Conservation (phyloP, 1,284 basidiomycete species). For the Melanopsichium pennsylvanicum region DNA sequence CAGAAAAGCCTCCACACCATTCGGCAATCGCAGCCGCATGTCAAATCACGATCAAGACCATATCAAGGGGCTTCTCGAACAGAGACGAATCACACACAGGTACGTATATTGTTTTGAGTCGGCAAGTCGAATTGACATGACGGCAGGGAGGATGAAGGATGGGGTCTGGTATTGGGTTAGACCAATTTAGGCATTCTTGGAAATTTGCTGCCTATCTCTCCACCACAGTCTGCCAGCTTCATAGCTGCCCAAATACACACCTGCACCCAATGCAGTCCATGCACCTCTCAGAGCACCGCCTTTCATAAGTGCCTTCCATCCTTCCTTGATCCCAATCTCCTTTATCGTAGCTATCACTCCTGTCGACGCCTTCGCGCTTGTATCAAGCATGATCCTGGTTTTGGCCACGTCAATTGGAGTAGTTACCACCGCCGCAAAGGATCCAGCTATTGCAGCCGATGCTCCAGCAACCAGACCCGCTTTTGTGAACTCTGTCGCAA, state of each 20-base stretch:
- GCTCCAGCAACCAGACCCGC: slow-evolving; percentile 48
- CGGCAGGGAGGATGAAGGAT: neutral
- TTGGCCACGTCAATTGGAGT: slow-evolving; percentile 58
- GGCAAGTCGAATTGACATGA: too few species aligned
- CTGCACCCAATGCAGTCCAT: slow-evolving; percentile 59
- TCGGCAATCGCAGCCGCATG: too few species aligned
- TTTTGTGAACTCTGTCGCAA: slow-evolving; percentile 32
- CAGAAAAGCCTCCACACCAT: neutral
- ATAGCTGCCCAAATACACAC: slow-evolving; percentile 58
- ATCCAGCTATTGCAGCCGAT: slow-evolving; percentile 47
- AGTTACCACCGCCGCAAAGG: slow-evolving; percentile 43
- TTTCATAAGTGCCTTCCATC: slow-evolving; percentile 45
- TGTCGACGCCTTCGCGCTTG: neutral
- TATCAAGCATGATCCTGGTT: slow-evolving; percentile 54
- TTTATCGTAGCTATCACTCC: slow-evolving; percentile 46
- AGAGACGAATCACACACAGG: too few species aligned
- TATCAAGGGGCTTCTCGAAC: too few species aligned
- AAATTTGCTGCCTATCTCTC: slow-evolving; percentile 37
- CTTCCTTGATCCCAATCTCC: slow-evolving; percentile 42
- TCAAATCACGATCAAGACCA: too few species aligned
- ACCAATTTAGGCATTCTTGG: slow-evolving; percentile 8
- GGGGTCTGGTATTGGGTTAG: neutral
- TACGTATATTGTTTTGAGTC: too few species aligned
- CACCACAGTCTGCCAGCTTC: slow-evolving; percentile 60
- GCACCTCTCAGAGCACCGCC: slow-evolving; percentile 50